Evolutionary conservation across 176 grass and related monocot species (phyloP), one percentile per base, ranked within the genome.

Genomic region (Typha latifolia): DNA sequence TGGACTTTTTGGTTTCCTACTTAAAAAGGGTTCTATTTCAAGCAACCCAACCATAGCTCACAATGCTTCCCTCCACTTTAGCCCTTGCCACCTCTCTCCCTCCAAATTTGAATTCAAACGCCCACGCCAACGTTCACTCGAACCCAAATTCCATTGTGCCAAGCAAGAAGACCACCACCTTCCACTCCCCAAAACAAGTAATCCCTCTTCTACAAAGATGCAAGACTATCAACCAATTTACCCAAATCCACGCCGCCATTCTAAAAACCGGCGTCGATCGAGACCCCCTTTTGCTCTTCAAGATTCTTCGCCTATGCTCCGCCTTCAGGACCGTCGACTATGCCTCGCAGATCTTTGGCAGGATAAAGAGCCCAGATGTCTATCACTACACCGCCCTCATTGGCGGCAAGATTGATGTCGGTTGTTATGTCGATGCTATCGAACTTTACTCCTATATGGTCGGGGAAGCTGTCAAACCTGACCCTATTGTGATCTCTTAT

Each of bases 381-480:
- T 82, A 72, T 53, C 80, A 77, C 64, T 62, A 68, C 34, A 77
- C 74, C 12, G 65, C 74, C 22, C 51, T 77, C 52, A 20, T 77
- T 14, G 67, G 5, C 47, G 49, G 22, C 49, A 77, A 75, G 14
- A 75, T 79, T 22, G 49, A 72, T 13, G 77, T 66, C 0, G 81
- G 71, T 32, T 48, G 34, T 3, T 53, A 20, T 5, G 2, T 10
- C 0, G 81, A 81, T n/a, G 74, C 70, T 2, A 66, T 82, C 4
- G 75, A 62, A 65, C 69, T 76, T 1, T 71, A 67, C 81, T 78
- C 73, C 62, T 32, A n/a, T 6, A 61, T 84, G 70, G 32, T 81
- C 12, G 7, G 72, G 1, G 77, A 81, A 57, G 66, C 52, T 37
- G 66, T 83, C 34, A 49, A 70, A 16, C 53, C 55, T 12, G 85